Conservation (phyloP, 2,329 filamentous ascomycete genomes). For the Penicillium palitans region DNA sequence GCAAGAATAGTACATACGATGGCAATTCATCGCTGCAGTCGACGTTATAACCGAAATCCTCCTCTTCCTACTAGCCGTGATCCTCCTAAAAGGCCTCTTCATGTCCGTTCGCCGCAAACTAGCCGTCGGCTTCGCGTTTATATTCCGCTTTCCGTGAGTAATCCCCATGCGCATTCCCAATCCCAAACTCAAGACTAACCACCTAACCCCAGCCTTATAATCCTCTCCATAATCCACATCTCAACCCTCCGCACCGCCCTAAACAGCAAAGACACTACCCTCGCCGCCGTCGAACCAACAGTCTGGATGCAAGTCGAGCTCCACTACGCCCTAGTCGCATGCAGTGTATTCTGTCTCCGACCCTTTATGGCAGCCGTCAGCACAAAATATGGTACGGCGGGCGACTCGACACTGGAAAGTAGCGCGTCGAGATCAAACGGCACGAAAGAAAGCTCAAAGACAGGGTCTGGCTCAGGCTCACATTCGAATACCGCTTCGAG, state of each 20-base stretch:
- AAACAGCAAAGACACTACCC: constrained; percentile 36
- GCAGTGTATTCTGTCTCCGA: constrained; percentile 40
- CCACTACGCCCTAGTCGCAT: constrained; percentile 39
- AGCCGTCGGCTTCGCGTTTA: constrained; percentile 35
- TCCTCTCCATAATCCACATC: constrained; percentile 40
- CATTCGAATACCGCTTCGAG: constrained; percentile 14
- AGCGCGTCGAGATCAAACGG: constrained; percentile 21
- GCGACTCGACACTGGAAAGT: constrained; percentile 32
- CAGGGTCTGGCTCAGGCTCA: constrained; percentile 11
- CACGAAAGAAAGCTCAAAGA: constrained; percentile 22
- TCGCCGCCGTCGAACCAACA: constrained; percentile 35
- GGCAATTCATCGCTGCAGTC: constrained; percentile 38
- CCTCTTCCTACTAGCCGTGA: constrained; percentile 32
- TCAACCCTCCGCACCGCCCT: constrained; percentile 32
- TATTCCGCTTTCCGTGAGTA: constrained; percentile 41
- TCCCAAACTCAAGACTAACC: background rate
- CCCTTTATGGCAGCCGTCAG: constrained; percentile 41
- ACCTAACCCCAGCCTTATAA: constrained; percentile 34
- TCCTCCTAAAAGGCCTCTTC: constrained; percentile 34
- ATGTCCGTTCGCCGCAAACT: constrained; percentile 37
- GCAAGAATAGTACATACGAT: constrained; percentile 29
- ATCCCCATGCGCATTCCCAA: background rate
- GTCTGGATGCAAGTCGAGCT: constrained; percentile 42
- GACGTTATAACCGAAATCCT: constrained; percentile 40
- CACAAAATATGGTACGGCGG: constrained; percentile 39